Evolutionary conservation across 495 filamentous ascomycete species (phyloP), one percentile per base, ranked within the genome.

Genomic region (Neurospora cerealis): DNA sequence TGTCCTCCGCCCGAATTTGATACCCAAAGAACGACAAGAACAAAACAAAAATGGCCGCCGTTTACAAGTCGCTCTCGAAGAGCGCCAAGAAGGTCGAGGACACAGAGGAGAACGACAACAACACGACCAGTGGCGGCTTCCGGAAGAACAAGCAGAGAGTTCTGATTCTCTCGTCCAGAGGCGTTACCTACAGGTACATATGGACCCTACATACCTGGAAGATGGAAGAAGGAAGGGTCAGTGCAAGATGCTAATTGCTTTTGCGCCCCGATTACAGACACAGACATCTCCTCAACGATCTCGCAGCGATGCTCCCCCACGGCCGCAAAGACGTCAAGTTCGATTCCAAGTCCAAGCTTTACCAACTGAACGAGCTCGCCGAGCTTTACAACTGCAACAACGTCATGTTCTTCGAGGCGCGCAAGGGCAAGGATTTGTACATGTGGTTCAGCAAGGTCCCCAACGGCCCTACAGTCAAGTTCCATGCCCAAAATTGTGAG

Each of bases 361-460:
- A 93, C 81, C 90, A 97, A 78, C 88, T 99, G 9, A 98, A 98
- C 85, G 95, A 97, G 81, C 90, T 98, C 19, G 96, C 96, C 46
- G 95, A 99, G 77, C 89, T 99, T 24, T 97, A 98, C 87, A 98
- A 97, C 77, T 98, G 95, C 89, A 99, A 99, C 84, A 96, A 98
- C 82, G 90, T 98, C 70, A 87, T 97, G 74, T 99, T 97, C 84
- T 96, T 98, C 81, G 96, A 99, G 84, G 96, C 94, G 71, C 86
- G 94, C 74, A 99, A 98, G 83, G 93, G 93, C 44, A 91, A 96
- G 81, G 96, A 98, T 86, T 84, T 96, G 41, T 99, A 97, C 81
- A 87, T 95, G 62, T 97, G 95, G 95, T 88, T 98, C 79, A 89
- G 92, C 82, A 96, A 96, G 79, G 91, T 94, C 3, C 96, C 96